Conservation (phyloP, 1,284 basidiomycete genomes). For the Malassezia vespertilionis region DNA sequence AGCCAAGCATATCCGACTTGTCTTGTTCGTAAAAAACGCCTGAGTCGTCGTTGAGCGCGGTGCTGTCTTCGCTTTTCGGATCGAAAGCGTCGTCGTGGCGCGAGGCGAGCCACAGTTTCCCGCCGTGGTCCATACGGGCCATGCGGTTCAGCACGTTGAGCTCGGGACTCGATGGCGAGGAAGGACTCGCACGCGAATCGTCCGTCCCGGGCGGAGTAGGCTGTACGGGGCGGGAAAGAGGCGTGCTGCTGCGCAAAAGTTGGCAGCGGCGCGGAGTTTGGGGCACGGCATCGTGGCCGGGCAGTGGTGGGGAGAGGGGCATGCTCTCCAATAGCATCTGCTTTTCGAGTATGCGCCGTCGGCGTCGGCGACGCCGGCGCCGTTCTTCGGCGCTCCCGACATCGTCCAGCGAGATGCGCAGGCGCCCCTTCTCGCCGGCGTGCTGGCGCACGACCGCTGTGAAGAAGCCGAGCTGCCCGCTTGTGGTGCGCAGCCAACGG, state of each 20-base stretch:
- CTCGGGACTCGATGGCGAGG: conserved; percentile 7
- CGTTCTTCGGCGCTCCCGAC: conserved; percentile 30
- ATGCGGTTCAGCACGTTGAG: conserved; percentile 22
- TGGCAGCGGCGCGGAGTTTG: conserved; percentile 4
- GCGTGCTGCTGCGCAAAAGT: conserved; percentile 9
- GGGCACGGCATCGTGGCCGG: not conserved
- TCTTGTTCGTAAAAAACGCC: conserved; percentile 19
- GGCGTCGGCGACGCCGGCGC: conserved; percentile 19
- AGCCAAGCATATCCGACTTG: conserved; percentile 5
- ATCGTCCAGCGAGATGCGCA: conserved; percentile 26
- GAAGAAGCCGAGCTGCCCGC: conserved; percentile 30
- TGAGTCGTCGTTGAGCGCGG: conserved; percentile 24
- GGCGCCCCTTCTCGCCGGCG: conserved; percentile 6
- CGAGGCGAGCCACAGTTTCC: conserved; percentile 22
- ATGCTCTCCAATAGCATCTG: conserved; percentile 17
- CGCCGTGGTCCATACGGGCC: conserved; percentile 30
- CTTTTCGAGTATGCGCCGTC: conserved; percentile 25
- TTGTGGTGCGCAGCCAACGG: conserved; percentile 19
- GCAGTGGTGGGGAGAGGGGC: not conserved
- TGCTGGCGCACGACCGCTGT: conserved; percentile 23
- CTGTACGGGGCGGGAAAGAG: not conserved
- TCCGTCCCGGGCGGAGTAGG: not conserved
- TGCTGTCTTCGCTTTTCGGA: conserved; percentile 7
- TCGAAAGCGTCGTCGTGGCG: not conserved
- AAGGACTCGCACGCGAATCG: not conserved